Conservation (phyloP, 345 rosid species). For the Acer campestre region DNA sequence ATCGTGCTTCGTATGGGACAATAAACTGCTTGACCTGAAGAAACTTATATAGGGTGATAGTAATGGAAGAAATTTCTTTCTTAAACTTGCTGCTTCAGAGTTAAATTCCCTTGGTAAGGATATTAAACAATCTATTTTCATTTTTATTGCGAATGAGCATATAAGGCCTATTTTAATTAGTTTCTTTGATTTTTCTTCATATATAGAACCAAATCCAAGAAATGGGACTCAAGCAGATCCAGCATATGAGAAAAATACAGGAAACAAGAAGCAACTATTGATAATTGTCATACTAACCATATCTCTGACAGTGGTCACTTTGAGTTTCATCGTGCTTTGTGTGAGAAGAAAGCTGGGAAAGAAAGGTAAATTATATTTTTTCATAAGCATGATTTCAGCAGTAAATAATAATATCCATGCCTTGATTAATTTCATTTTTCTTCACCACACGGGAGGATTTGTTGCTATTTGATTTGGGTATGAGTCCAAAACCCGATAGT, state of each 20-base stretch:
- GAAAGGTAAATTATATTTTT: slow-evolving; percentile 5
- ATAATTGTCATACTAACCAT: neutral
- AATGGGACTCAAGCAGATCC: neutral
- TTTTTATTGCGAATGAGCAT: neutral
- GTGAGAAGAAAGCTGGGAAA: neutral
- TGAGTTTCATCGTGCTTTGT: neutral
- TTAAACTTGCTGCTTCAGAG: no score
- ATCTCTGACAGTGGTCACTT: neutral
- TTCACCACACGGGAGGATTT: slow-evolving; percentile 8
- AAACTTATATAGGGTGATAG: no score
- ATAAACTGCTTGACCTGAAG: no score
- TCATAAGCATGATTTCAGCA: neutral
- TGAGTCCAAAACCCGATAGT: neutral
- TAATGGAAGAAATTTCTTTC: no score
- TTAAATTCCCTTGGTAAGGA: no score
- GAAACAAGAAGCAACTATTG: neutral
- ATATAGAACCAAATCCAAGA: no score
- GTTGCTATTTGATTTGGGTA: slow-evolving; percentile 12
- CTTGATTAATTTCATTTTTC: no score
- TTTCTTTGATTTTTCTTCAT: neutral
- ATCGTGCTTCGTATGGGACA: no score
- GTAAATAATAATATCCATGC: no score
- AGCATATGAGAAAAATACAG: neutral
- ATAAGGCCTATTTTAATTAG: neutral
- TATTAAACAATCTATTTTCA: neutral